A percentile compares a stretch with the other conserved stretches of the same genome.
These are phyloP conservation scores for Kuraishia cidri DNA, from an alignment of 805 yeast species.

Conservation along the genomic window DNA sequence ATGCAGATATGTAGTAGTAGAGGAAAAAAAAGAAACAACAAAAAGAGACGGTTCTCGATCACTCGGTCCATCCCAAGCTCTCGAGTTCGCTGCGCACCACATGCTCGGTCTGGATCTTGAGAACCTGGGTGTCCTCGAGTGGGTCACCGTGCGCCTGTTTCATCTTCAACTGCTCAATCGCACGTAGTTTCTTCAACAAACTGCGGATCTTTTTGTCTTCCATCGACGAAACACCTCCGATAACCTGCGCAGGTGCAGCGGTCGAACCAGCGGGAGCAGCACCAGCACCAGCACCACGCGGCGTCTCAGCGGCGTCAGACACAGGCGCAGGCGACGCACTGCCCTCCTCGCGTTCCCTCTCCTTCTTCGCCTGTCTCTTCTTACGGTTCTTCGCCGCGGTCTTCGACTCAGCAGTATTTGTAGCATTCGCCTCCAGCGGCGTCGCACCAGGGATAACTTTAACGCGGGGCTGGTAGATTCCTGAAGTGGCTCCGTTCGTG, in stretches of 20 bases:
- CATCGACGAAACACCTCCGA: conserved; percentile 57
- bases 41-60: neutral
- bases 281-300: conserved; percentile 1
- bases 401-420: conserved; percentile 39
- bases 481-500: conserved; percentile 16
- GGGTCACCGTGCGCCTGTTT: conserved; percentile 78
- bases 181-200: conserved; percentile 84
- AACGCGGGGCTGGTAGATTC: conserved; percentile 12
- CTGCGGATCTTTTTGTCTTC: conserved; percentile 93
- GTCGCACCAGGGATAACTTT: conserved; percentile 55
- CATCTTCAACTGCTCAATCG: conserved; percentile 85
- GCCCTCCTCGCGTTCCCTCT: conserved; percentile 9
- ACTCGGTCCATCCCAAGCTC: conserved; percentile 52
- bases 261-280: conserved; percentile 2
- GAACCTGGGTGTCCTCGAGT: conserved; percentile 86
- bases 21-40: neutral
- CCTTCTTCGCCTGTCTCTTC: conserved; percentile 59
- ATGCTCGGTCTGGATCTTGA: conserved; percentile 82
- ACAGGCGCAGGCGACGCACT: conserved; percentile 4
- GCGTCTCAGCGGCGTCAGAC: too few species aligned
- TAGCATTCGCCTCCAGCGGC: conserved; percentile 17
- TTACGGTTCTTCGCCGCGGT: conserved; percentile 67
- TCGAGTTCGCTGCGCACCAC: conserved; percentile 69
- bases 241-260: conserved; percentile 19
- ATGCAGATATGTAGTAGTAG: too few species aligned